Conservation (phyloP, 768 basidiomycete species). For the Rubroboletus satanas region DNA sequence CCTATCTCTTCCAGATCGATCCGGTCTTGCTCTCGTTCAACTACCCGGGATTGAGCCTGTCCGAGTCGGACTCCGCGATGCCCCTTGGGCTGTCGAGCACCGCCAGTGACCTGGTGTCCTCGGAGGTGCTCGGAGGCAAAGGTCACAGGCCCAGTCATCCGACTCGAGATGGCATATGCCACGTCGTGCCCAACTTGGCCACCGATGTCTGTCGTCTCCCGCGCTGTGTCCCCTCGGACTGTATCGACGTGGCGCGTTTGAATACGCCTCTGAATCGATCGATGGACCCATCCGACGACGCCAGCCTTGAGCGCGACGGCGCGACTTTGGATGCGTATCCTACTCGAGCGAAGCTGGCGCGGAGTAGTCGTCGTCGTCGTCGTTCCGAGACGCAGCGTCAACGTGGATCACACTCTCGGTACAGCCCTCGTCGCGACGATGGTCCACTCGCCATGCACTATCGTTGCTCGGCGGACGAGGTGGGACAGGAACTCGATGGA, state of each 20-base stretch:
- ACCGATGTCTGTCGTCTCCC: background rate
- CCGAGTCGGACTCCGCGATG: background rate
- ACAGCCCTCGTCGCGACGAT: slow-evolving; percentile 1
- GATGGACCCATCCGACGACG: no score
- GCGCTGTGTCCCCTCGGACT: background rate
- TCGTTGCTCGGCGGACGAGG: slow-evolving; percentile 6
- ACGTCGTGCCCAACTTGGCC: background rate
- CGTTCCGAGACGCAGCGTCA: background rate
- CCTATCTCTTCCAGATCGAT: slow-evolving; percentile 23
- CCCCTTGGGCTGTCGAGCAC: no score
- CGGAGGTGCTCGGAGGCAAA: background rate
- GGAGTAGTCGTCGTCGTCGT: background rate
- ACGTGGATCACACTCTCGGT: background rate
- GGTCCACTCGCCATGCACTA: slow-evolving; percentile 2
- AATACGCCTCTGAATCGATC: background rate
- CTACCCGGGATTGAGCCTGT: slow-evolving; percentile 5
- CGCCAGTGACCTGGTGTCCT: background rate
- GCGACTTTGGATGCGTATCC: no score
- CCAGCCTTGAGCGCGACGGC: no score
- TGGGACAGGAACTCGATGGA: background rate
- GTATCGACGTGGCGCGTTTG: background rate
- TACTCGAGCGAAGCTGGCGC: background rate
- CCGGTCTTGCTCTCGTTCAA: slow-evolving; percentile 21
- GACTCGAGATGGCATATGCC: background rate
- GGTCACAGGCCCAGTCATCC: background rate